Conservation (phyloP, 352 stramenopile species). For the Globisporangium takayamanum region DNA sequence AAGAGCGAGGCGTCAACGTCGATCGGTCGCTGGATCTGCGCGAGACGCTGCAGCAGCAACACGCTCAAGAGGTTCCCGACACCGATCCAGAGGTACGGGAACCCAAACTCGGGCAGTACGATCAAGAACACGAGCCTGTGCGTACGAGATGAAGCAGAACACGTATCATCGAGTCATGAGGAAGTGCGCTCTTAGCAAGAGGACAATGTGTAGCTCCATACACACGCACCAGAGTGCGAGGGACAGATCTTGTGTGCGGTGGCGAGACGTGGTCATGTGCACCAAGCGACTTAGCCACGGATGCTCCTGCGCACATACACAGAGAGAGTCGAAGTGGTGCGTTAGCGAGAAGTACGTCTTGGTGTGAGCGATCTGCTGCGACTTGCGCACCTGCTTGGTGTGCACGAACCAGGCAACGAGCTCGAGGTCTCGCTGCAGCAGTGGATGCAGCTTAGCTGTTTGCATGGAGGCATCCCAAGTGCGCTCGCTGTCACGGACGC, state of each 20-base stretch:
- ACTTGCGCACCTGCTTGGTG: slow-evolving; percentile 27
- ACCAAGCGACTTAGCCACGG: slow-evolving; percentile 34
- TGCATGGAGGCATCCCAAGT: background rate
- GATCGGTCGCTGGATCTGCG: slow-evolving; percentile 35
- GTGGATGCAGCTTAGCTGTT: slow-evolving; percentile 22
- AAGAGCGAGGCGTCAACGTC: slow-evolving; percentile 37
- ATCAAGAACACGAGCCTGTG: slow-evolving; percentile 57
- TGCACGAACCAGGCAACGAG: slow-evolving; percentile 29
- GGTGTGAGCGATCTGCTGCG: background rate
- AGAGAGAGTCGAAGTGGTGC: background rate
- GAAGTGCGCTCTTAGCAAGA: background rate
- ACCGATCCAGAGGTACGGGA: slow-evolving; percentile 66
- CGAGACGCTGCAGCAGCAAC: slow-evolving; percentile 39
- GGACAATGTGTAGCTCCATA: background rate
- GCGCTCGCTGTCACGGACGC: background rate
- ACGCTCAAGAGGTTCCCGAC: slow-evolving; percentile 49
- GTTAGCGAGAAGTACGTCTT: background rate
- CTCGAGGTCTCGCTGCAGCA: slow-evolving; percentile 54
- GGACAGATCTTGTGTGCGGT: slow-evolving; percentile 54
- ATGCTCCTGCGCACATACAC: slow-evolving; percentile 6
- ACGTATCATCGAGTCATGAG: background rate
- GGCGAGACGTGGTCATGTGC: slow-evolving; percentile 44
- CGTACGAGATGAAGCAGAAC: slow-evolving; percentile 1
- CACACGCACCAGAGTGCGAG: slow-evolving; percentile 46
- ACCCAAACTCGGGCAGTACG: slow-evolving; percentile 45